phyloP scores from a whole-genome alignment of 2,329 filamentous ascomycete genomes.

The Colletotrichum siamense region DNA sequence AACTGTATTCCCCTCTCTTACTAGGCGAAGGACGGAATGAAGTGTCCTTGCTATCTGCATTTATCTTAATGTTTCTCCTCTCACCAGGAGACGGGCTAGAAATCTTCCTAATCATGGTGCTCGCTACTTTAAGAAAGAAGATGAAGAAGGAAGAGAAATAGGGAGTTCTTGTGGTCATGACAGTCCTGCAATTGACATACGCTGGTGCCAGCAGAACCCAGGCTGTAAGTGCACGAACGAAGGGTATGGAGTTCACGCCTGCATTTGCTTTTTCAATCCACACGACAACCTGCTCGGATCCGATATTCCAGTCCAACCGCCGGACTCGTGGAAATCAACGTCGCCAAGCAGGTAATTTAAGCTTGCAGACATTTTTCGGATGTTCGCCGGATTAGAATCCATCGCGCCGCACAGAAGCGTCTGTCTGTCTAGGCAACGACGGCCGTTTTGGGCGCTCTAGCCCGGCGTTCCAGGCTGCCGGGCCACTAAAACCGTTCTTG shows the following conservation, averaged over 20 bases:
- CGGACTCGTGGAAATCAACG: background rate
- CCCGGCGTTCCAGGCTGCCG: background rate
- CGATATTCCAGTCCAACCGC: fast-evolving
- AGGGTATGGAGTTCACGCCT: too few species aligned
- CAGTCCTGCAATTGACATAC: too few species aligned
- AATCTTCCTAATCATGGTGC: fast-evolving
- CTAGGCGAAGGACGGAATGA: too few species aligned
- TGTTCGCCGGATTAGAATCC: background rate
- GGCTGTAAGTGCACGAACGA: too few species aligned
- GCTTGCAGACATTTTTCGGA: background rate
- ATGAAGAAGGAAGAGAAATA: too few species aligned
- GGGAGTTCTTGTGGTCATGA: too few species aligned
- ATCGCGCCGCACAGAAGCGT: background rate
- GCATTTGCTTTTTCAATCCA: too few species aligned
- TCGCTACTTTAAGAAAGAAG: too few species aligned
- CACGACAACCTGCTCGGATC: background rate
- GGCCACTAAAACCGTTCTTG: background rate
- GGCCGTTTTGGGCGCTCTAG: background rate
- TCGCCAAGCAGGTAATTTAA: background rate
- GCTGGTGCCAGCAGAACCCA: too few species aligned
- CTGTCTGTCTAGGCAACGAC: background rate
- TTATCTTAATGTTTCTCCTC: too few species aligned
- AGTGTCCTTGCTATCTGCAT: too few species aligned
- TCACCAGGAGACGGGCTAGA: fast-evolving
- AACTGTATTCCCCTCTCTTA: too few species aligned